Evolutionary conservation across 805 yeast genomes (phyloP), one percentile per base, ranked within the genome.

Genomic region (Wickerhamomyces xylosicus): DNA sequence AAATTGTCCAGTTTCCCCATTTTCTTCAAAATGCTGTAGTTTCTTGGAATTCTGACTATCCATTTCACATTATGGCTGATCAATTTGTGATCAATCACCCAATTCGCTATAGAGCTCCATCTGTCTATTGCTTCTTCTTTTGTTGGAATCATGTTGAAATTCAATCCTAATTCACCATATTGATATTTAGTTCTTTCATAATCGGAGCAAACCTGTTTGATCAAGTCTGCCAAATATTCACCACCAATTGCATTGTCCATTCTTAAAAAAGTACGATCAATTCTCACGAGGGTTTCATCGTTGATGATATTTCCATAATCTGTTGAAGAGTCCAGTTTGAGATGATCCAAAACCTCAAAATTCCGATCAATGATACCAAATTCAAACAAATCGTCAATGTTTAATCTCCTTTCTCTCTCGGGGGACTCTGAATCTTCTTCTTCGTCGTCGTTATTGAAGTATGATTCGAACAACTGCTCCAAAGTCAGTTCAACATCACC

Each of bases 111-210:
- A 14, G 55, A 50, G 0, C 40, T 33, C 68, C 68, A 64, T 28
- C 40, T 41, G 11, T 37, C 39, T 4, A 36, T 28, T 1, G 45
- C 37, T 8, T 41, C 29, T 4, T 41, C 37, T 36, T 46, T 40
- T 38, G 32, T 50, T 7, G 47, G 22, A 53, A 44, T 25, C 4
- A 52, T 20, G 32, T 54, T 47, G 38, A 61, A 58, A 35, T 57
- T 62, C 6, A 64, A 52, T 1, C 66, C 63, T 16, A 63, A 43
- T 38, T 64, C 67, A 3, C 58, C 61, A 19, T 53, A 47, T 39
- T 63, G 66, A 42, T 64, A 64, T 41, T 64, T 64, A 18, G 63
- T 55, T 35, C 57, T 62, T 39, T 64, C 69, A 32, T 59, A 50
- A 21, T 53, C 57, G 35, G 49, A 47, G 17, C 64, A 46, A 1